These are phyloP conservation scores for Penicillium sp. DNA, from an alignment of 2,329 filamentous ascomycete genomes.

Conservation along the genomic window DNA sequence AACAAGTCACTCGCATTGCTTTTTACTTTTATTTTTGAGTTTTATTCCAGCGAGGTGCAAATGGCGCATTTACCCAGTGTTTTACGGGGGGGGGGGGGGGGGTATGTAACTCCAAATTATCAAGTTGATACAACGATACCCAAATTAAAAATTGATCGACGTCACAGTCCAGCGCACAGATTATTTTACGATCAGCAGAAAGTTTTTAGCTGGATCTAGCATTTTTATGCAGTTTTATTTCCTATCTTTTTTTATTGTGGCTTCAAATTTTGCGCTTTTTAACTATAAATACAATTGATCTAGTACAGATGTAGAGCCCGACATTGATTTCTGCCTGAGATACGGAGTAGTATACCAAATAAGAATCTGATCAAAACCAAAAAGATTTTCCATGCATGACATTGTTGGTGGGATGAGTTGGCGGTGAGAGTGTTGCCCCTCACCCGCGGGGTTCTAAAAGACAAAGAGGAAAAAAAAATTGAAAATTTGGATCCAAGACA, in stretches of 20 bases:
- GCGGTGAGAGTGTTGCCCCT: slow-evolving; percentile 24
- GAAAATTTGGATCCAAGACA: not conserved
- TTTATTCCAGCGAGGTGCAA: slow-evolving; percentile 10
- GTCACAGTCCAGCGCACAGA: slow-evolving; percentile 6
- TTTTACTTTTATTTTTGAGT: slow-evolving; percentile 8
- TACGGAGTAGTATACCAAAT: not conserved
- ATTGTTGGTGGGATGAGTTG: slow-evolving; percentile 21
- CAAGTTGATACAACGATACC: slow-evolving; percentile 9
- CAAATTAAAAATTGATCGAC: slow-evolving; percentile 12
- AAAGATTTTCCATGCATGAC: slow-evolving; percentile 12
- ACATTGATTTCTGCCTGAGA: not conserved
- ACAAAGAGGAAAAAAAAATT: not conserved
- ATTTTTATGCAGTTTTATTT: not conserved
- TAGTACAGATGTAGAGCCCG: slow-evolving; percentile 8
- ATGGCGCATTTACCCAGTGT: slow-evolving; percentile 5
- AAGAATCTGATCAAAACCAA: not conserved
- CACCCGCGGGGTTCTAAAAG: slow-evolving; percentile 16
- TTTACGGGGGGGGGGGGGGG: not conserved
- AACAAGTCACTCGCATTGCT: not conserved
- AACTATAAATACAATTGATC: not conserved
- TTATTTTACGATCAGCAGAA: slow-evolving; percentile 3
- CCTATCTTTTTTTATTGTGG: not conserved
- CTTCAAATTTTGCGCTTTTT: not conserved
- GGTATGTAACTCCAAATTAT: not conserved
- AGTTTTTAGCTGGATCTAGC: not conserved